Evolutionary conservation across 2,329 filamentous ascomycete species (phyloP).

Genomic region (Exophiala oligosperma): DNA sequence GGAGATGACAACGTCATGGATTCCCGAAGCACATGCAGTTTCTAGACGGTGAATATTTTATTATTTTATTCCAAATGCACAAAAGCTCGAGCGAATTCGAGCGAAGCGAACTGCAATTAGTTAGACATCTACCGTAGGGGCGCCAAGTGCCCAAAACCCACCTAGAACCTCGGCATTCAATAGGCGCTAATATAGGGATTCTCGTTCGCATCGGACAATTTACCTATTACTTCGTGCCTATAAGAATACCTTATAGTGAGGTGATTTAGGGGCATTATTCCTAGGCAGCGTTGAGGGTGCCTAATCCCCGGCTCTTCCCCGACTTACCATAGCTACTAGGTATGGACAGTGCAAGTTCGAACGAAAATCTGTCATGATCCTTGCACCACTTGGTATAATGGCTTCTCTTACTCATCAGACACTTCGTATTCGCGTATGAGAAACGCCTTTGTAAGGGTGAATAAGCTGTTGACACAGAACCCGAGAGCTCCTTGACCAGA

Average conservation of each 20-base stretch:
- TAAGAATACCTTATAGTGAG: too few species aligned
- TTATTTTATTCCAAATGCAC: neutral
- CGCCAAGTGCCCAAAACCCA: too few species aligned
- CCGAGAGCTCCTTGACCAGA: too few species aligned
- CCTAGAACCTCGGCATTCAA: too few species aligned
- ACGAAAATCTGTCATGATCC: conserved; percentile 10
- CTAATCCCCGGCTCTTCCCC: neutral
- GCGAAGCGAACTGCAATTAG: neutral
- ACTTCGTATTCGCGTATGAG: neutral
- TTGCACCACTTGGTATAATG: neutral
- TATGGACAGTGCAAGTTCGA: too few species aligned
- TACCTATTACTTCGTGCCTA: too few species aligned
- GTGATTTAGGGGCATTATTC: neutral
- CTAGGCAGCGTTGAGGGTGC: neutral
- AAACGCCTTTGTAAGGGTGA: neutral
- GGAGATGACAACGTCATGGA: neutral
- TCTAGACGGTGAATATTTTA: too few species aligned
- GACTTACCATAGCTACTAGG: too few species aligned
- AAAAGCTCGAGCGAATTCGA: neutral
- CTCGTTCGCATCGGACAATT: neutral
- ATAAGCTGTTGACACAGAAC: neutral
- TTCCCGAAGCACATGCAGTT: neutral
- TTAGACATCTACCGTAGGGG: too few species aligned
- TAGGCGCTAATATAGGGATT: neutral
- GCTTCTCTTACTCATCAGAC: neutral